Base-by-base conservation (phyloP, 2,329 filamentous ascomycete genomes). In the Xylaria sp. region DNA sequence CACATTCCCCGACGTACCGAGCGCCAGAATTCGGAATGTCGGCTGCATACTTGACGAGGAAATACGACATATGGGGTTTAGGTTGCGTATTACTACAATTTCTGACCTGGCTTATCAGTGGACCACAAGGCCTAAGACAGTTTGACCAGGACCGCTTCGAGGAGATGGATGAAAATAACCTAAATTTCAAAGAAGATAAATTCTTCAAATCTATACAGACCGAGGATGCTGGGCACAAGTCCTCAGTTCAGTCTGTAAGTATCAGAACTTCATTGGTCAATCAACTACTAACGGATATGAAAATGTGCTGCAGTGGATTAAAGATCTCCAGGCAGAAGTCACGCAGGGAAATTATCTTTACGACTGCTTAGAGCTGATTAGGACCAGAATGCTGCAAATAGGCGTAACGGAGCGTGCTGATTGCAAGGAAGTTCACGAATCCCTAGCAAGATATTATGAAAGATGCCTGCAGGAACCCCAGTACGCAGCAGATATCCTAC, bases 41-140 rank as follows among this genome's bases (percentile, higher is more conserved):
- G 7, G 36, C 50, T 5, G 17, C 27, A 20, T 66, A 60, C 13
- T 20, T 69, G 2, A 63, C 66, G 17, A 51, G 63, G 5, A 65
- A 66, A 15, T 68, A 61, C 20, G 66, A 68, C 31, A 66, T 68
- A 39, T 68, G 63, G 62, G 13, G 22, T 31, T n/a, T 68, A 7
- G 66, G 66, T 5, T 68, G 66, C n/a, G 66, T 68, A 0, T 13
- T 68, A 5, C 42, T 63, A 27, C 51, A 68, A 11, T 66, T 66
- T 17, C 20, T 68, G 33, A 68, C 58, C 5, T 68, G 66, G 66
- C 38, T 68, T 15, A 66, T 68, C n/a, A 36, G 39, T 4, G 66
- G 66, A 17, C 58, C 63, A 13, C 15, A 59, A 17, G 56, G 25
- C 17, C 54, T 67, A 4, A 38, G 7, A 47, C n/a, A 61, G 1